Conservation (phyloP, 257 asterid species). For the Handroanthus guayacan region DNA sequence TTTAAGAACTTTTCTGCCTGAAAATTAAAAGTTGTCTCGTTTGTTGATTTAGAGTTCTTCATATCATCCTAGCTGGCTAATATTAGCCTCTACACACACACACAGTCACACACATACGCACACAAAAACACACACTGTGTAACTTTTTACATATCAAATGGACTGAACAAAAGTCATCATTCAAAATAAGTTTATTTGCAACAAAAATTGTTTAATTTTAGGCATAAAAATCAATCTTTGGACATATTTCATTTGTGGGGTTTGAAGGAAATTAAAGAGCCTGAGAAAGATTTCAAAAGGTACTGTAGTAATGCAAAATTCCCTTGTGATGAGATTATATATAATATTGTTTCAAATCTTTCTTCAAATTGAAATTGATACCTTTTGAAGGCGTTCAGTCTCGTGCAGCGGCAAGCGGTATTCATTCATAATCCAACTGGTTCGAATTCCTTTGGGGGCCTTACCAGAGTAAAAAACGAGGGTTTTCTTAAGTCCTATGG, state of each 20-base stretch:
- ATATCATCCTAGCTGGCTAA: no score
- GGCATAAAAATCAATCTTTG: neutral
- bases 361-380: slow-evolving; percentile 5
- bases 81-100: no score
- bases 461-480: slow-evolving; percentile 91
- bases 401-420: slow-evolving; percentile 84
- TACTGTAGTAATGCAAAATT: neutral
- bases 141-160: no score
- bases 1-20: slow-evolving; percentile 14
- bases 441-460: slow-evolving; percentile 87
- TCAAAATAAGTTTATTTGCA: no score
- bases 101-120: no score
- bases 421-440: slow-evolving; percentile 93
- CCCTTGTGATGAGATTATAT: neutral
- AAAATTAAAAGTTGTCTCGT: neutral
- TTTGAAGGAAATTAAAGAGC: neutral
- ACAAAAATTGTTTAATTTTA: neutral
- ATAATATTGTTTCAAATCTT: no score
- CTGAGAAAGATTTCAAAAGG: neutral
- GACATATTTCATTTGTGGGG: neutral
- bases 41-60: neutral
- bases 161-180: no score
- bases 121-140: no score
- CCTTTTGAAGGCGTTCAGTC: slow-evolving; percentile 88
- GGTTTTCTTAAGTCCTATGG: slow-evolving; percentile 88